These are phyloP conservation scores for Barnettozyma sucrosica DNA, from an alignment of 805 yeast species.

Conservation along the genomic window DNA sequence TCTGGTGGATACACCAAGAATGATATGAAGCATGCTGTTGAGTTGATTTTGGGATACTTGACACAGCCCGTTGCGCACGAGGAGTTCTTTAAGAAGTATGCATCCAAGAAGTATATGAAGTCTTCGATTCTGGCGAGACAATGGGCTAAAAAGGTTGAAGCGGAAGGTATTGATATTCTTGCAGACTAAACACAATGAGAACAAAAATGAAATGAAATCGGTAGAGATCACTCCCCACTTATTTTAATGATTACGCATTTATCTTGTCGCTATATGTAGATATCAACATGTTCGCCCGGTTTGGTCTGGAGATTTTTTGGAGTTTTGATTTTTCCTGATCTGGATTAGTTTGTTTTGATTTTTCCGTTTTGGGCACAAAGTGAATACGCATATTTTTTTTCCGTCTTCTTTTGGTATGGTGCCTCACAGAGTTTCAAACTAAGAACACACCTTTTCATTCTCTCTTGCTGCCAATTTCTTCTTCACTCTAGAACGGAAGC, in stretches of 20 bases:
- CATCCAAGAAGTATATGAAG: conserved; percentile 81
- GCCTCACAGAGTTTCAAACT: background rate
- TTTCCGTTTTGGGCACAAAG: conserved; percentile 15
- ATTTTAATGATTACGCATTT: background rate
- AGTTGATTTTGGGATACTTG: conserved; percentile 68
- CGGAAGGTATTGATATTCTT: conserved; percentile 13
- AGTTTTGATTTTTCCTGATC: conserved; percentile 14
- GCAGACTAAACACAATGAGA: background rate
- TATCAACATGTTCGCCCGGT: background rate
- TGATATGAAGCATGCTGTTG: conserved; percentile 66
- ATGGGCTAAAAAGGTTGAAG: conserved; percentile 63
- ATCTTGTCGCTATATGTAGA: background rate
- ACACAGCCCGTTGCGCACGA: conserved; percentile 80
- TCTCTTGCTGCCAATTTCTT: background rate
- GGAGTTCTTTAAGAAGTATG: conserved; percentile 88
- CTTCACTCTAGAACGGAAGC: too few species aligned
- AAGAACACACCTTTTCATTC: background rate
- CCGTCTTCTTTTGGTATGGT: background rate
- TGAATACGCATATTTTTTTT: conserved; percentile 6
- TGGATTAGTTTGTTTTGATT: conserved; percentile 14
- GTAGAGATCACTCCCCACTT: background rate
- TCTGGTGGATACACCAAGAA: conserved; percentile 81
- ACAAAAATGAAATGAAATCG: background rate
- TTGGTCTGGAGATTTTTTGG: background rate
- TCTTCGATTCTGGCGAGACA: conserved; percentile 73